Base-by-base conservation (phyloP, 257 asterid species). In the Voacanga thouarsii region DNA sequence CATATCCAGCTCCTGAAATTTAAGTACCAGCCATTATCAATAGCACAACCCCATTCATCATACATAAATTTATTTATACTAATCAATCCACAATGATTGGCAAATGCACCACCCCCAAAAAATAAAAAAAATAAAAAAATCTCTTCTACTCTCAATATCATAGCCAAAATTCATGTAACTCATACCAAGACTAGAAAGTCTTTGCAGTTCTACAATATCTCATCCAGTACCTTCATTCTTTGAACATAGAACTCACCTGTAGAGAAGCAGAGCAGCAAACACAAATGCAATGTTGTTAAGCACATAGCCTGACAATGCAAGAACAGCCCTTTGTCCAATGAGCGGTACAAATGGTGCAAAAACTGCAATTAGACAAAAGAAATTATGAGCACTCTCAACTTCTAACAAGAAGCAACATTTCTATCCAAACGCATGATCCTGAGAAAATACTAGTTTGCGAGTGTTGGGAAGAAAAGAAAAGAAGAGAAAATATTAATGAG, bases 311-410 rank as follows among this genome's bases (percentile, higher is more conserved):
- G 97, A 93, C 61, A 95, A 78, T 55, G 90, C 99, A 0, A 95
- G 89, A 80, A 92, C 97, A 53, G 97, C 98, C 82, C 97, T 90
- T 78, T 87, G 82, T 82, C 99, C 99, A 74, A 95, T 84, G 78
- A 93, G 68, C 50, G 97, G 97, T 78, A 89, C 86, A 84, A 93
- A 78, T 57, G 99, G 97, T 30, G 93, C 86, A 80, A 95, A 90
- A 81, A 92, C 99, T 95, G 96, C 88, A 82, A 43, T 37, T 43
- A 83, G 37, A 73, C 15, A 7, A 39, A 7, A 74, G 41, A 74
- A 39, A 55, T 10, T 14, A 16, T 56, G 23, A 7, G 47, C 67
- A 74, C 18, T 30, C 26, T 30, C 49, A 51, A 74, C 15, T 24
- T 24, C 24, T 19, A 26, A 7, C 6, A 45, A 24, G n/a, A 60